phyloP scores from a whole-genome alignment of 768 basidiomycete genomes.

The Tylopilus sp. region DNA sequence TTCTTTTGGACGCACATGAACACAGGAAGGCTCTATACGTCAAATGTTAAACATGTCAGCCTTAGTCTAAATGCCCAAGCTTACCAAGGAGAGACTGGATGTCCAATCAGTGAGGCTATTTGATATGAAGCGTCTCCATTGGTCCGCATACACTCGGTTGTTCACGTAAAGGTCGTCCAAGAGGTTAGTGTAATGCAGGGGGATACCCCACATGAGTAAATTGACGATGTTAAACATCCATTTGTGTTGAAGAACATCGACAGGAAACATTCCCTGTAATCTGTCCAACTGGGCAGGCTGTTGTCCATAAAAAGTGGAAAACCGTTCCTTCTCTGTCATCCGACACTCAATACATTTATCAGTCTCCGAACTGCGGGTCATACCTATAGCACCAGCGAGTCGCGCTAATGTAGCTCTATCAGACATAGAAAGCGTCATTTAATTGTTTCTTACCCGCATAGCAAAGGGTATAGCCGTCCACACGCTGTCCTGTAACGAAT shows the following conservation, averaged over 20 bases:
- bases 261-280: conserved; percentile 46
- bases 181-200: conserved; percentile 38
- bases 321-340: conserved; percentile 45
- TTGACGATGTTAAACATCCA: conserved; percentile 37
- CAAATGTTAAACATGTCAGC: conserved; percentile 4
- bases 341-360: not conserved
- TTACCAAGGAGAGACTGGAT: conserved; percentile 37
- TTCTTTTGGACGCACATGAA: conserved; percentile 23
- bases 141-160: conserved; percentile 48
- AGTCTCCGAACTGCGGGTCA: conserved; percentile 12
- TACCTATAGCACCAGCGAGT: conserved; percentile 47
- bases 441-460: conserved; percentile 36
- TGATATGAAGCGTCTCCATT: conserved; percentile 52
- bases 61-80: conserved; percentile 11
- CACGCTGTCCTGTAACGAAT: conserved; percentile 26
- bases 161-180: conserved; percentile 54
- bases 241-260: conserved; percentile 33
- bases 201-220: conserved; percentile 43
- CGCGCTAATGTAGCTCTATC: conserved; percentile 36
- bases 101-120: conserved; percentile 50
- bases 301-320: conserved; percentile 56
- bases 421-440: not conserved
- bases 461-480: conserved; percentile 44
- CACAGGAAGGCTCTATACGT: conserved; percentile 22
- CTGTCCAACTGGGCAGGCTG: conserved; percentile 50